Conservation (phyloP, 2,329 filamentous ascomycete species). For the Fusarium pininemorale region DNA sequence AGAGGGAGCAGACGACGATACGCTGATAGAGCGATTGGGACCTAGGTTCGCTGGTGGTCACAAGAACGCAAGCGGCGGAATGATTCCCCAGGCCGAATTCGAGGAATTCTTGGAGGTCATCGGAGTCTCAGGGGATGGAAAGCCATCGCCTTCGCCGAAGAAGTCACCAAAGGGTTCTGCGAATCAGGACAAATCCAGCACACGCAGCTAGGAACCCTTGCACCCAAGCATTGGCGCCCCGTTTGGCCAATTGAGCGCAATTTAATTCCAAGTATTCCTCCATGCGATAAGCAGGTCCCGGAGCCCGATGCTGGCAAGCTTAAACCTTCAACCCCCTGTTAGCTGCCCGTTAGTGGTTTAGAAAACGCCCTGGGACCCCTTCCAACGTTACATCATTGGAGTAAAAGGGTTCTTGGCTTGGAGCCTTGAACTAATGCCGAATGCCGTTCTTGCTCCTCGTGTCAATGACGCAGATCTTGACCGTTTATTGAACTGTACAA, state of each 20-base stretch:
- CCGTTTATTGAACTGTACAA: conserved; percentile 1
- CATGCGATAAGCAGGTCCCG: background rate
- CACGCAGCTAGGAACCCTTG: conserved; percentile 30
- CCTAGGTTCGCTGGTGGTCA: conserved; percentile 73
- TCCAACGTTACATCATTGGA: background rate
- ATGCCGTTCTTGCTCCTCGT: background rate
- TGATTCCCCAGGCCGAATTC: conserved; percentile 68
- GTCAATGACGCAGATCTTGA: conserved; percentile 8
- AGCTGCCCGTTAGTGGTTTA: background rate
- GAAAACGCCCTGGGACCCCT: background rate
- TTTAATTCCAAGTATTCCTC: background rate
- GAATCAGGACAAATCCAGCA: conserved; percentile 58
- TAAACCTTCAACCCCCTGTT: background rate
- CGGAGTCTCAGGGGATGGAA: conserved; percentile 57
- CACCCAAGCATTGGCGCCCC: background rate
- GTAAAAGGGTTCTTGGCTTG: background rate
- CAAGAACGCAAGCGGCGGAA: conserved; percentile 73
- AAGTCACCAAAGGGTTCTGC: conserved; percentile 35
- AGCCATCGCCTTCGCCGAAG: conserved; percentile 47
- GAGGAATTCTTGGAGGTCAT: conserved; percentile 70
- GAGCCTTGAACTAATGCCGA: background rate
- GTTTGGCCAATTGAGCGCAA: background rate
- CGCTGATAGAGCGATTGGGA: conserved; percentile 60
- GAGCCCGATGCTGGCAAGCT: background rate
- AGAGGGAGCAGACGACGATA: conserved; percentile 50